A percentile compares a stretch with the other conserved stretches of the same genome.
phyloP scores from a whole-genome alignment of 2,329 filamentous ascomycete genomes.

The Trichoderma sp. region DNA sequence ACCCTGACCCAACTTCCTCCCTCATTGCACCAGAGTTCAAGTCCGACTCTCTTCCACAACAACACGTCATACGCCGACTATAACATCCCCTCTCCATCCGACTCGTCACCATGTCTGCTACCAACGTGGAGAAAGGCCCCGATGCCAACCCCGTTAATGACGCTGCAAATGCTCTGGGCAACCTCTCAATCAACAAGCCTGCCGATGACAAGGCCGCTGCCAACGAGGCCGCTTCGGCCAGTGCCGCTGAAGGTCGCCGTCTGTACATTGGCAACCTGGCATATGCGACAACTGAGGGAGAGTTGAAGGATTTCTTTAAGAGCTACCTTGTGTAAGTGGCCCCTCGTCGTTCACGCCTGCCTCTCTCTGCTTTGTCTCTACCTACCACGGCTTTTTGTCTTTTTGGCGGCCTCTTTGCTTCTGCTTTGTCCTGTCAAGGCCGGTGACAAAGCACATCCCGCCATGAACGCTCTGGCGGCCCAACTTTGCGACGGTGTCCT shows the following conservation, averaged over 20 bases:
- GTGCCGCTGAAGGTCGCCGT: slow-evolving; percentile 96
- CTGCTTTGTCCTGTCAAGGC: not conserved
- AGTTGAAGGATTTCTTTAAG: slow-evolving; percentile 99
- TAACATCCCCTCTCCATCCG: slow-evolving; percentile 40
- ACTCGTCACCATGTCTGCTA: slow-evolving; percentile 76
- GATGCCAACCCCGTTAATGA: slow-evolving; percentile 69
- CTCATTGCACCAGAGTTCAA: slow-evolving; percentile 70
- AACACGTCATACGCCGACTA: slow-evolving; percentile 46
- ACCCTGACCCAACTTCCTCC: slow-evolving; percentile 60
- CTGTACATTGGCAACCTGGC: slow-evolving; percentile 99
- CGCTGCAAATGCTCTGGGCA: slow-evolving; percentile 71
- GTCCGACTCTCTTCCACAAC: slow-evolving; percentile 37
- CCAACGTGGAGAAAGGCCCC: slow-evolving; percentile 60
- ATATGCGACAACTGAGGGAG: slow-evolving; percentile 99
- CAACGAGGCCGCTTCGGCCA: slow-evolving; percentile 91
- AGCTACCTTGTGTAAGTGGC: slow-evolving; percentile 93
- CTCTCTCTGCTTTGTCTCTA: not conserved
- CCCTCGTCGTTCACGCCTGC: not conserved
- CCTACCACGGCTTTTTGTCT: not conserved
- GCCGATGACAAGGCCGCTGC: slow-evolving; percentile 59
- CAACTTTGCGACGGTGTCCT: slow-evolving; percentile 14
- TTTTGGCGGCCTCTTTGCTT: not conserved
- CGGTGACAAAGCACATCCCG: not conserved
- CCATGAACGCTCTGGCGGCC: not conserved
- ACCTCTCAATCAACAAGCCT: slow-evolving; percentile 61